A percentile compares a stretch with the other conserved stretches of the same genome.
Conservation (phyloP, 148 eudicot species). For the Diospyros kaki region DNA sequence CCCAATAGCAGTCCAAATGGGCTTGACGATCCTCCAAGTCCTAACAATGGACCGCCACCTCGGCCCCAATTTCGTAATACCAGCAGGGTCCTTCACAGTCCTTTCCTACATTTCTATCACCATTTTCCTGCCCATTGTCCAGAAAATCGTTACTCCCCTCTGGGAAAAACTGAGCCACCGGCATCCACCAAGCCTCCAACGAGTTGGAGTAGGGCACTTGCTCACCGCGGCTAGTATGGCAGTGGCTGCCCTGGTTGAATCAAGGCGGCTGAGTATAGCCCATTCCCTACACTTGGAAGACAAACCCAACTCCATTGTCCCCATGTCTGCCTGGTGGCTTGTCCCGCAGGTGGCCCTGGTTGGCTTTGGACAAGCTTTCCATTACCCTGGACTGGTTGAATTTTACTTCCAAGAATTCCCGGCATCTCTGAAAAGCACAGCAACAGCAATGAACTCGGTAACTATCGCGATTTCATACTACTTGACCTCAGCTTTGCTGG, state of each 20-base stretch:
- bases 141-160: background rate
- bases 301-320: background rate
- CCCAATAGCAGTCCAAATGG: conserved; percentile 33
- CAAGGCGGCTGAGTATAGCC: conserved; percentile 5
- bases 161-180: conserved; percentile 4
- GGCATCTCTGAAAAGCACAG: conserved; percentile 21
- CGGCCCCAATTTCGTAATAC: conserved; percentile 21
- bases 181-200: conserved; percentile 19
- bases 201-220: conserved; percentile 26
- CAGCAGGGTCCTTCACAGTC: conserved; percentile 24
- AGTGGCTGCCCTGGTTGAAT: conserved; percentile 28
- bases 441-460: conserved; percentile 32
- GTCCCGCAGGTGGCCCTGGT: conserved; percentile 34
- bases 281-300: background rate
- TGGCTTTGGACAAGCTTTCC: conserved; percentile 54
- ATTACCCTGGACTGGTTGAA: conserved; percentile 34
- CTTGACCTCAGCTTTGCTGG: conserved; percentile 32
- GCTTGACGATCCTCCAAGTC: conserved; percentile 52
- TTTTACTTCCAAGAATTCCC: conserved; percentile 42
- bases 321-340: conserved; percentile 30
- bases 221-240: conserved; percentile 19
- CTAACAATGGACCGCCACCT: conserved; percentile 29
- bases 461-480: conserved; percentile 28
- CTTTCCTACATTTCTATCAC: conserved; percentile 15
- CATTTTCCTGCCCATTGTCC: conserved; percentile 11